These are phyloP conservation scores for Picea mariana DNA, from an alignment of 83 land plant genomes.

Conservation along the genomic window DNA sequence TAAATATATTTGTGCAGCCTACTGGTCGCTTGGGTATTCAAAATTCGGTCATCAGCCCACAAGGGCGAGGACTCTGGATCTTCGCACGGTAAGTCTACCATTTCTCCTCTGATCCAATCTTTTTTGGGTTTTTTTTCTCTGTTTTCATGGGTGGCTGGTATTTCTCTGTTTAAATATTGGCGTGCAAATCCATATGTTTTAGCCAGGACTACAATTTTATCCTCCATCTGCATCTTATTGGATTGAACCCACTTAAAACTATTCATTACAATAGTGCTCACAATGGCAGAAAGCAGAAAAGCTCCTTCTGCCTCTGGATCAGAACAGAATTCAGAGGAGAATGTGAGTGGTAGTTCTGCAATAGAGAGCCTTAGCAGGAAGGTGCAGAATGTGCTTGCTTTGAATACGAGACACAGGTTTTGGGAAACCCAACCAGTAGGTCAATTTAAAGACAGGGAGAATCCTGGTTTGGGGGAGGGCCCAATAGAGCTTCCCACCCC, in stretches of 20 bases:
- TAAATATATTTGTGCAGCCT: too few relatives aligned
- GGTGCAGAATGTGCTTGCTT: conserved; percentile 17
- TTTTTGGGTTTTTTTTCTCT: neutral
- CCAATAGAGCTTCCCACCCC: conserved; percentile 30
- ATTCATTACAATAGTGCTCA: neutral
- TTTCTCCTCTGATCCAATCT: neutral
- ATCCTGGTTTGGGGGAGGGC: conserved; percentile 26
- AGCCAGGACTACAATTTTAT: neutral
- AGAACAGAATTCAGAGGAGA: neutral
- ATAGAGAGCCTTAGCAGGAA: conserved; percentile 22
- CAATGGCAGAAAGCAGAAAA: neutral
- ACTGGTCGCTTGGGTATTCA: too few relatives aligned
- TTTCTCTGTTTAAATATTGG: neutral
- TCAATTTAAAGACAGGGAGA: conserved; percentile 35
- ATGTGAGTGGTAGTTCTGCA: neutral
- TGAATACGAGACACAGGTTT: conserved; percentile 30
- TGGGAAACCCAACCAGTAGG: conserved; percentile 54
- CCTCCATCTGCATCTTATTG: neutral
- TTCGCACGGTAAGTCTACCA: neutral
- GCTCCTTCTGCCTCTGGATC: neutral
- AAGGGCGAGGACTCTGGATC: neutral
- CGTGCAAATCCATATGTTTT: neutral
- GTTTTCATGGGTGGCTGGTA: neutral
- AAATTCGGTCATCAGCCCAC: too few relatives aligned
- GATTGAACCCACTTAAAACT: neutral